These are phyloP conservation scores for Microsporum canis DNA, from an alignment of 2,329 filamentous ascomycete genomes.

Conservation along the genomic window DNA sequence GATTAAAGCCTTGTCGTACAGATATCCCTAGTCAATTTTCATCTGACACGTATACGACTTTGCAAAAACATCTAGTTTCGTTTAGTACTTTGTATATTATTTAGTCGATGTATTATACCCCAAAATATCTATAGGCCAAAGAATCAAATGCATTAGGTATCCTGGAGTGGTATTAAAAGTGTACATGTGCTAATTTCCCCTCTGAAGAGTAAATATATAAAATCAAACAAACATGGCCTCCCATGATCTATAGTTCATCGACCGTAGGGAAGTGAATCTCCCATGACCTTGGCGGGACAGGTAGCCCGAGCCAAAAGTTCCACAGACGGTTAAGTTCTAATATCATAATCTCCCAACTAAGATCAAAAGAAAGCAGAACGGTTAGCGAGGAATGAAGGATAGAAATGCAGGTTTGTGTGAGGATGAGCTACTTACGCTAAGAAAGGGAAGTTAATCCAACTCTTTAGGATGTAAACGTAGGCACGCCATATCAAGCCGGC, in stretches of 20 bases:
- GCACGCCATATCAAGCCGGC: constrained; percentile 51
- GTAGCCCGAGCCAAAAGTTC: constrained; percentile 53
- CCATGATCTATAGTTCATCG: constrained; percentile 31
- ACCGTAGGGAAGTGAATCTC: constrained; percentile 36
- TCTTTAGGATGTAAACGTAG: constrained; percentile 53
- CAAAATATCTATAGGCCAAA: neutral
- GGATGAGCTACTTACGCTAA: constrained; percentile 50
- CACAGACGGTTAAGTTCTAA: constrained; percentile 46
- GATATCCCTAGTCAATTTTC: too few species aligned
- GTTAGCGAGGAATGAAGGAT: neutral
- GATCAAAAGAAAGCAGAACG: neutral
- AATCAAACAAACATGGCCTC: constrained; percentile 15
- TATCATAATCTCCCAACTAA: constrained; percentile 41
- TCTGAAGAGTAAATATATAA: neutral
- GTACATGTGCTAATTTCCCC: neutral
- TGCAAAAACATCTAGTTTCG: neutral
- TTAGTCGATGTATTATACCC: neutral
- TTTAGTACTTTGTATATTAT: neutral
- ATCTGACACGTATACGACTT: neutral
- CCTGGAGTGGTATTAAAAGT: neutral
- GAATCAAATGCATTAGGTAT: neutral
- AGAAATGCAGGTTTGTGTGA: neutral
- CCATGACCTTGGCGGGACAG: constrained; percentile 48
- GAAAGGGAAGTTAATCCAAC: constrained; percentile 59
- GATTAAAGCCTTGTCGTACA: neutral